A percentile compares a stretch with the other conserved stretches of the same genome.
These are phyloP conservation scores for Ajuga reptans DNA, from an alignment of 305 asterid species.

Conservation along the genomic window DNA sequence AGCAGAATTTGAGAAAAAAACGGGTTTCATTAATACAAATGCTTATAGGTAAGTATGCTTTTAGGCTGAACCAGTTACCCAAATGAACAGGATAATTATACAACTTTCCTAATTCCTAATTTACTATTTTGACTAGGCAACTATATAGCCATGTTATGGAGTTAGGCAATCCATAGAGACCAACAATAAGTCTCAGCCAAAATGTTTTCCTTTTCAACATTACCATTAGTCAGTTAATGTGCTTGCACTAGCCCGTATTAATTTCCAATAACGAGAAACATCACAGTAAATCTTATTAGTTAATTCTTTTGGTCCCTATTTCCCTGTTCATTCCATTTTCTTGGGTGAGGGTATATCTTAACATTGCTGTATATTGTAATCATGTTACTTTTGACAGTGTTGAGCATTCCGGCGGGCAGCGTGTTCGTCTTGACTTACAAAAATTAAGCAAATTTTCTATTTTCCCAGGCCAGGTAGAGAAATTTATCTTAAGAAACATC, in stretches of 20 bases:
- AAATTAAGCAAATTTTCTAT: constrained; percentile 68
- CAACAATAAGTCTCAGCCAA: not conserved
- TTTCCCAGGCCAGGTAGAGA: constrained; percentile 90
- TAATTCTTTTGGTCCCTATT: not conserved
- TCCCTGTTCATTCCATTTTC: not conserved
- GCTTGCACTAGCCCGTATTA: not conserved
- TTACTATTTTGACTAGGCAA: not conserved
- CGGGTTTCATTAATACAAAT: not conserved
- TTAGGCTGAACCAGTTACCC: not conserved
- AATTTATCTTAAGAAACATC: constrained; percentile 1
- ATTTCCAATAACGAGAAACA: not conserved
- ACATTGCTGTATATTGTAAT: constrained; percentile 3
- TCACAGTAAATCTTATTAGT: not conserved
- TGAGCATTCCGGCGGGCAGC: constrained; percentile 96
- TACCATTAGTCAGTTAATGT: not conserved
- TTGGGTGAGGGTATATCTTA: not conserved
- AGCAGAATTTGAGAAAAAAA: not conserved
- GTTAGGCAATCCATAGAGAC: not conserved
- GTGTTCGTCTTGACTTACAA: constrained; percentile 89
- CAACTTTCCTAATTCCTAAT: not conserved
- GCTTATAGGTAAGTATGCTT: not conserved
- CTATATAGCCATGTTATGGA: not conserved
- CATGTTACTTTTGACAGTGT: constrained; percentile 41
- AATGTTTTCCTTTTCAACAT: not conserved
- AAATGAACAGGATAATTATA: not conserved